These are phyloP conservation scores for Cyclotella cryptica DNA, from an alignment of 108 stramenopile species.

Conservation along the genomic window DNA sequence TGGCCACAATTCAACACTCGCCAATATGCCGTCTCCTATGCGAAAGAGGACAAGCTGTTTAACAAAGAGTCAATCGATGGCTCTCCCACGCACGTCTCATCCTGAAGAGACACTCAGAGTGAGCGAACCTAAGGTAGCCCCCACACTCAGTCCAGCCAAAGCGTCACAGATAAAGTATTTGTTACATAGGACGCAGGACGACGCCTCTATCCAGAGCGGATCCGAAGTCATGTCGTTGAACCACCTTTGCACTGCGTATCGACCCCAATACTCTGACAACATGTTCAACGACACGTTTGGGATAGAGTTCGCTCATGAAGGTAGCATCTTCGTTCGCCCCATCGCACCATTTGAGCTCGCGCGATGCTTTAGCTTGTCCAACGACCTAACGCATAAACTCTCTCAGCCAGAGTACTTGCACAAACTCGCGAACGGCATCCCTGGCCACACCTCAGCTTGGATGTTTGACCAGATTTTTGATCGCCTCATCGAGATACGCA, in stretches of 20 bases:
- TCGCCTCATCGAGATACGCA: neutral
- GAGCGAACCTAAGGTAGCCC: neutral
- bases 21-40: neutral
- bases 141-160: too few relatives aligned
- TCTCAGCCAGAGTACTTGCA: neutral
- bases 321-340: neutral
- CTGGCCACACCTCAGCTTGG: neutral
- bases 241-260: neutral
- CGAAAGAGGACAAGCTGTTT: neutral
- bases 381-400: slow-evolving; percentile 13
- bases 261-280: neutral
- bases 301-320: slow-evolving; percentile 1
- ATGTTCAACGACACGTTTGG: slow-evolving; percentile 23
- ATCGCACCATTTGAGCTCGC: slow-evolving; percentile 33
- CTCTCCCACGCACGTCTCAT: neutral
- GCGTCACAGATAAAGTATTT: neutral
- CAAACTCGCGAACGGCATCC: neutral
- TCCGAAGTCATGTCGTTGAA: neutral
- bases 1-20: slow-evolving; percentile 7
- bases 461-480: neutral
- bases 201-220: neutral
- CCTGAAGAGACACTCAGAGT: neutral
- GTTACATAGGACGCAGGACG: neutral
- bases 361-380: neutral
- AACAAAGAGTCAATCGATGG: neutral